Conservation (phyloP, 768 basidiomycete genomes). For the Naganishia randhawae region DNA sequence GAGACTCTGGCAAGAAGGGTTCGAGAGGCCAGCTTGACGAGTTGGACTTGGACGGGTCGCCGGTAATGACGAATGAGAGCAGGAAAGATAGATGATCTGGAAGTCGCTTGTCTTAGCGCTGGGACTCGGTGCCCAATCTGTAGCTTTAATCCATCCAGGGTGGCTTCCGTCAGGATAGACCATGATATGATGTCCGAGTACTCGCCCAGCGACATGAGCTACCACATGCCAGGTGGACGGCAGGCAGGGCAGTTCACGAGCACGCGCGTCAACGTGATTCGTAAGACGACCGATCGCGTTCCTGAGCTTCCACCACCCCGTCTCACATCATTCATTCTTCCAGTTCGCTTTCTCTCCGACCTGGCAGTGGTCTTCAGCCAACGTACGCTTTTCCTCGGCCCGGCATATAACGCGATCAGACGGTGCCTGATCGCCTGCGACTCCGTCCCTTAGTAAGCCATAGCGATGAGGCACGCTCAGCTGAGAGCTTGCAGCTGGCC, state of each 20-base stretch:
- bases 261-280: background rate
- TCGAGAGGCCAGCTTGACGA: background rate
- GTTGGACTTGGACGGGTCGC: slow-evolving; percentile 1
- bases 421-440: no score
- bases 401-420: no score
- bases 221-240: no score
- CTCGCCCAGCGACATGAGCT: no score
- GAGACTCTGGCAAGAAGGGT: background rate
- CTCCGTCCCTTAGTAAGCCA: background rate
- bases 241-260: background rate
- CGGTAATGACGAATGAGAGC: background rate
- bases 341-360: no score
- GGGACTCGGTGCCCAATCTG: no score
- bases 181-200: no score
- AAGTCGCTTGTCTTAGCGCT: background rate
- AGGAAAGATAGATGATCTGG: slow-evolving; percentile 14
- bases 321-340: background rate
- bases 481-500: slow-evolving; percentile 13
- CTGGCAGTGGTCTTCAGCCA: background rate
- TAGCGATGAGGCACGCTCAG: slow-evolving; percentile 1
- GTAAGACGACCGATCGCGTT: background rate
- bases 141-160: no score
- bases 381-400: no score
- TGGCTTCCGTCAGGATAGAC: no score
- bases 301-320: background rate